Percentiles rank a stretch among this genome's conserved stretches.
These are phyloP conservation scores for Wallacemonas sp. DNA, from an alignment of 208 protist genomes.

Conservation along the genomic window DNA sequence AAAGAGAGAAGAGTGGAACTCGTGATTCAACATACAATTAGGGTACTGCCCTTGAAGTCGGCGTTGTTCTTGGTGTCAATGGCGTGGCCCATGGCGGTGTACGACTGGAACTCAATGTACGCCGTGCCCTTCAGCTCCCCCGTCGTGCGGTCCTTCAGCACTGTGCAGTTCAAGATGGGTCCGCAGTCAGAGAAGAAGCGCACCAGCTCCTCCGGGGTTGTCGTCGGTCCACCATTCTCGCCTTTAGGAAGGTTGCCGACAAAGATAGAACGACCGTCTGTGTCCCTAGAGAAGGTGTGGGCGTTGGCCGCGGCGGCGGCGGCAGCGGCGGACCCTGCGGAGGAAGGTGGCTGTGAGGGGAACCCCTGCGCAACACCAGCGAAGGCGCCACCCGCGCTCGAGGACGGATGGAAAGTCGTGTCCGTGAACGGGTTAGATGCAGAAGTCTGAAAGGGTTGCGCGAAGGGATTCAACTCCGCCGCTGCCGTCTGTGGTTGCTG, in stretches of 20 bases:
- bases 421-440: background rate
- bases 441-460: background rate
- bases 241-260: constrained; percentile 77
- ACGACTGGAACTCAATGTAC: constrained; percentile 82
- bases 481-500: constrained; percentile 11
- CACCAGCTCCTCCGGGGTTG: constrained; percentile 77
- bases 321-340: background rate
- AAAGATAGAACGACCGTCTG: constrained; percentile 84
- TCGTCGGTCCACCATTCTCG: constrained; percentile 55
- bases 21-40: constrained; percentile 83
- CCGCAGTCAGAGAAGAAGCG: constrained; percentile 84
- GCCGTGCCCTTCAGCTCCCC: constrained; percentile 81
- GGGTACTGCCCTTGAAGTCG: constrained; percentile 79
- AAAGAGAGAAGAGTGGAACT: constrained; percentile 13
- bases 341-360: background rate
- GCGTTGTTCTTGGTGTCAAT: constrained; percentile 87
- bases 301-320: constrained; percentile 5
- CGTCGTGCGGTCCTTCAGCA: constrained; percentile 75
- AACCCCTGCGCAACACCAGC: background rate
- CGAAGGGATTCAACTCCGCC: constrained; percentile 2
- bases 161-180: constrained; percentile 78
- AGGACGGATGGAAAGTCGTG: background rate
- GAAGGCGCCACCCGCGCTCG: background rate
- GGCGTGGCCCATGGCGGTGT: constrained; percentile 75
- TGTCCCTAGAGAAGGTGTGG: constrained; percentile 78